Percentiles rank a stretch among this genome's conserved stretches.
Conservation (phyloP, 2,329 filamentous ascomycete genomes). For the Hypoxylon sp. region DNA sequence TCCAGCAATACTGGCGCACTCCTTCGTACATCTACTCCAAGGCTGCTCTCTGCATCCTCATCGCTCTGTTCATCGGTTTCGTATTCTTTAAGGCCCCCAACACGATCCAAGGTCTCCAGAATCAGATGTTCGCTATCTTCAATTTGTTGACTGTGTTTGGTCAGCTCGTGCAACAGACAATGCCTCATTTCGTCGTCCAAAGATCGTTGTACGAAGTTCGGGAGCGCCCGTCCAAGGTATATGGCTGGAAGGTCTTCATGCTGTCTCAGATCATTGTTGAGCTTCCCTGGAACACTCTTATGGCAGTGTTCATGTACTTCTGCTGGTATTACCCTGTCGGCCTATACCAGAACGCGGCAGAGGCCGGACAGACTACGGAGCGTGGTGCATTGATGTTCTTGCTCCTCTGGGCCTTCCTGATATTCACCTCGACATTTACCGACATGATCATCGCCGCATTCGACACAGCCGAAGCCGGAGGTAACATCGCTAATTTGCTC, state of each 20-base stretch:
- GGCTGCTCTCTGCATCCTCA: constrained; percentile 73
- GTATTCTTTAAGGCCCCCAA: constrained; percentile 81
- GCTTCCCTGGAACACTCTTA: constrained; percentile 85
- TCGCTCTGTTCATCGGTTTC: constrained; percentile 84
- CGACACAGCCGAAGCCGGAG: constrained; percentile 80
- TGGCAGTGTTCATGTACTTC: constrained; percentile 82
- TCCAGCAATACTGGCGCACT: constrained; percentile 93
- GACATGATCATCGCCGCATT: constrained; percentile 83
- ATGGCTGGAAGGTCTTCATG: constrained; percentile 89
- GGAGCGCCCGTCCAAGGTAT: constrained; percentile 86
- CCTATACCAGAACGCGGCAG: constrained; percentile 77
- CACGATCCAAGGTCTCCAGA: constrained; percentile 83
- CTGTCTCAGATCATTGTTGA: constrained; percentile 87
- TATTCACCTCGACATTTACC: constrained; percentile 87
- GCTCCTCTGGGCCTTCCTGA: constrained; percentile 79
- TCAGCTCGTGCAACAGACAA: constrained; percentile 82
- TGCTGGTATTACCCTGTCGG: constrained; percentile 91
- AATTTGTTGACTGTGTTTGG: constrained; percentile 87
- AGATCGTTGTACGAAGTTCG: constrained; percentile 87
- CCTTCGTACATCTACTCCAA: constrained; percentile 93
- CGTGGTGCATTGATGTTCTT: constrained; percentile 86
- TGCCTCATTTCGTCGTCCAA: constrained; percentile 89
- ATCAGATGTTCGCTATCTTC: constrained; percentile 90
- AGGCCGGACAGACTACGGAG: constrained; percentile 72
- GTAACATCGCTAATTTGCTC: constrained; percentile 81